Evolutionary conservation across 2,329 filamentous ascomycete species (phyloP).

Genomic region (Calonectria multiphialidica): DNA sequence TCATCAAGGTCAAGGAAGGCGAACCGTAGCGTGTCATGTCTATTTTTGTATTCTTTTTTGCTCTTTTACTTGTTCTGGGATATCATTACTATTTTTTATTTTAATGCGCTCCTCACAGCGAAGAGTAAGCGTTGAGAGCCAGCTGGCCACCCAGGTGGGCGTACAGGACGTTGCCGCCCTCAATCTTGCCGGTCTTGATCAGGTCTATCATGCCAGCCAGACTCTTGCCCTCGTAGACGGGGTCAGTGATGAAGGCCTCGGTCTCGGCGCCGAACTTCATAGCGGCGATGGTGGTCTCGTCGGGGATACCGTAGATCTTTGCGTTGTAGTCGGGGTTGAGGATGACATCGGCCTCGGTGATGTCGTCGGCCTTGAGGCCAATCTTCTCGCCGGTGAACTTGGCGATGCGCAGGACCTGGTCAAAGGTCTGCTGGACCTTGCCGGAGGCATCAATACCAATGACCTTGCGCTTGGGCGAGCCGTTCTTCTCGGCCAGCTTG

Average conservation of each 20-base stretch:
- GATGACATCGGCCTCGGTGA: slow-evolving; percentile 72
- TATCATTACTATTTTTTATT: slow-evolving; percentile 5
- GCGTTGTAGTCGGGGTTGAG: slow-evolving; percentile 74
- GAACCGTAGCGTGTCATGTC: slow-evolving; percentile 3
- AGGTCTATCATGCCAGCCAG: slow-evolving; percentile 79
- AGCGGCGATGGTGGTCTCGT: slow-evolving; percentile 73
- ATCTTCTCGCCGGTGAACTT: slow-evolving; percentile 73
- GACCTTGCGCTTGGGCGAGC: slow-evolving; percentile 63
- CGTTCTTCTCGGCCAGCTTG: slow-evolving; percentile 67
- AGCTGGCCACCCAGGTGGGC: slow-evolving; percentile 79
- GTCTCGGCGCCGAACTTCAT: slow-evolving; percentile 76
- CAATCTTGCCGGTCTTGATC: slow-evolving; percentile 72
- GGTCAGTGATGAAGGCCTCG: slow-evolving; percentile 81
- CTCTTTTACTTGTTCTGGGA: not conserved
- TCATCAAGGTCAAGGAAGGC: slow-evolving; percentile 31
- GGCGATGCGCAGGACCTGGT: slow-evolving; percentile 76
- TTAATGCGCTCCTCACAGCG: slow-evolving; percentile 17
- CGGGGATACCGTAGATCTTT: slow-evolving; percentile 76
- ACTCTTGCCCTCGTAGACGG: slow-evolving; percentile 83
- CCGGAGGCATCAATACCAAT: slow-evolving; percentile 72
- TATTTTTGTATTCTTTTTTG: not conserved
- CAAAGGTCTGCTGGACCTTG: slow-evolving; percentile 66
- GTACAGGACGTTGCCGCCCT: slow-evolving; percentile 75
- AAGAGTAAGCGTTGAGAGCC: slow-evolving; percentile 76
- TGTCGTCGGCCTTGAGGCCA: slow-evolving; percentile 69